Base-by-base conservation (phyloP, 176 grass and related monocot genomes). In the Musa troglodytarum region DNA sequence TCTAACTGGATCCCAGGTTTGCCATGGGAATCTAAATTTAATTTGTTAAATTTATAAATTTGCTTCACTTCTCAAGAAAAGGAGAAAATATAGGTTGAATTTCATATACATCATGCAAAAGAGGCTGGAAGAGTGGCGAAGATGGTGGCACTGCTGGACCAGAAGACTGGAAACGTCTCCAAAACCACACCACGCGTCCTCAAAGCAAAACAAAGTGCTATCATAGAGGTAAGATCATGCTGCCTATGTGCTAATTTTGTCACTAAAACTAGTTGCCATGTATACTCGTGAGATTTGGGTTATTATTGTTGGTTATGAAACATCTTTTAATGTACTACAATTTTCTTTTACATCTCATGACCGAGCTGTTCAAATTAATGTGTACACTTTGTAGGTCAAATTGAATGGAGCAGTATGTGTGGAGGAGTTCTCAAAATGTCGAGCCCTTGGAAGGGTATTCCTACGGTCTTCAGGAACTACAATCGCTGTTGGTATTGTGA, bases 81-180 rank as follows among this genome's bases (percentile, higher is more conserved):
- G 51, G 3, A 20, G 17, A 50, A 20, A 19, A 50, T 70, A 70
- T 43, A 70, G 68, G 68, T 70, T 51, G 68, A 70, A 70, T 20
- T 70, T 49, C 94, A 93, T 82, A 89, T 98, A 93, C 90, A 98
- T 89, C 94, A 93, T 81, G 94, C 92, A 68, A 98, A 98, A 73
- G 84, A 79, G 65, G 83, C 94, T 17, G 90, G 88, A 56, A 93
- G 82, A 57, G 76, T 98, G 80, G 67, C 71, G 23, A 98, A 93
- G 82, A 91, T 98, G 28, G 19, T 91, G 62, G 83, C 88, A 10
- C 72, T 98, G 77, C 88, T 98, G 43, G 90, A 98, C 77, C 85
- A 76, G 66, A 98, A 91, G 70, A 86, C 88, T 23, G 94, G 94
- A 50, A 89, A 93, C 63, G 80, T 81, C 65, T 91, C 80, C 57